These are phyloP conservation scores for Fonsecaea nubica DNA, from an alignment of 2,329 filamentous ascomycete species.

Conservation along the genomic window DNA sequence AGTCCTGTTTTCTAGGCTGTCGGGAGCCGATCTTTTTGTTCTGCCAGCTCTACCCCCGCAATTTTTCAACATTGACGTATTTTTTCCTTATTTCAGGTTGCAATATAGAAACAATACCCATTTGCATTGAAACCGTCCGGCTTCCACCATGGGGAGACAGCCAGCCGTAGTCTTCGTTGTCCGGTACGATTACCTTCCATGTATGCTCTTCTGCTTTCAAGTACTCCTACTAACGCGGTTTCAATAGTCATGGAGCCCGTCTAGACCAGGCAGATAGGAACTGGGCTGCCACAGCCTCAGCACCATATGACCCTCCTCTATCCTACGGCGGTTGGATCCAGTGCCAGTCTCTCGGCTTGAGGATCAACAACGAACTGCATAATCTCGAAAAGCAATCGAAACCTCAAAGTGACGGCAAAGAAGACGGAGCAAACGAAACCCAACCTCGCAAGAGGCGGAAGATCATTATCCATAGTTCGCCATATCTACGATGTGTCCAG, in stretches of 20 bases:
- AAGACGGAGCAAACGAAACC: slow-evolving; percentile 30
- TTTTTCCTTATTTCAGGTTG: not conserved
- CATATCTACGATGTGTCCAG: slow-evolving; percentile 90
- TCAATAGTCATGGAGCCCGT: slow-evolving; percentile 81
- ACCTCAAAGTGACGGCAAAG: slow-evolving; percentile 17
- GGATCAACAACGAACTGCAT: slow-evolving; percentile 76
- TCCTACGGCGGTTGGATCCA: slow-evolving; percentile 95
- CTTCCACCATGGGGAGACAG: slow-evolving; percentile 46
- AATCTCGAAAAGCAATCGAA: slow-evolving; percentile 51
- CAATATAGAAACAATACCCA: not conserved
- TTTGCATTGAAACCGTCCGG: not conserved
- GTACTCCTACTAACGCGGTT: slow-evolving; percentile 6
- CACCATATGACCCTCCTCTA: slow-evolving; percentile 92
- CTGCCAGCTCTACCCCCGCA: slow-evolving; percentile 3
- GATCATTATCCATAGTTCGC: slow-evolving; percentile 89
- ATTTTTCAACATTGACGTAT: slow-evolving; percentile 5
- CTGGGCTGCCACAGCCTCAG: slow-evolving; percentile 92
- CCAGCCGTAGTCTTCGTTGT: slow-evolving; percentile 53
- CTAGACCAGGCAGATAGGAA: slow-evolving; percentile 93
- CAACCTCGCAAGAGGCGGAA: slow-evolving; percentile 58
- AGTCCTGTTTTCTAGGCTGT: not conserved
- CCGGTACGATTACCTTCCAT: slow-evolving; percentile 42
- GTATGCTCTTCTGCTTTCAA: slow-evolving; percentile 2
- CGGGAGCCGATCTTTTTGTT: not conserved
- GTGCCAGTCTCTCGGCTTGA: slow-evolving; percentile 77